These are phyloP conservation scores for Tulasnella calospora DNA, from an alignment of 768 basidiomycete genomes.

Conservation along the genomic window DNA sequence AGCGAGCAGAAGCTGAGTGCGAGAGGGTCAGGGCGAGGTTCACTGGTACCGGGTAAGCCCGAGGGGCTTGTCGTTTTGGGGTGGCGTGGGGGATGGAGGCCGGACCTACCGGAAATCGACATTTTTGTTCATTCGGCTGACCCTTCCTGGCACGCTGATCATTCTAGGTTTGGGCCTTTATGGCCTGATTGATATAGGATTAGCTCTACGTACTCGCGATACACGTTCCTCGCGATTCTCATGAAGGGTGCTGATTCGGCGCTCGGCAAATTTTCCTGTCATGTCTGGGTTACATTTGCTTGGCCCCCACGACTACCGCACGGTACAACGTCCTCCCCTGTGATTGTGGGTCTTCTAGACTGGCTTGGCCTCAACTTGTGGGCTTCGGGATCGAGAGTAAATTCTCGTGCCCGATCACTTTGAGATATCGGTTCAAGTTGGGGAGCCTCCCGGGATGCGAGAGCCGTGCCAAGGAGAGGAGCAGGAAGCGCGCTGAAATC, in stretches of 20 bases:
- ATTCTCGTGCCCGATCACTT: constrained; percentile 60
- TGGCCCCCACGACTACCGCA: constrained; percentile 11
- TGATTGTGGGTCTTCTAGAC: constrained; percentile 46
- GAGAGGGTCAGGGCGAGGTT: constrained; percentile 84
- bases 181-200: constrained; percentile 90
- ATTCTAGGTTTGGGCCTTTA: constrained; percentile 63
- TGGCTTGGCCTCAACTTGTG: constrained; percentile 68
- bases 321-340: not conserved
- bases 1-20: constrained; percentile 86
- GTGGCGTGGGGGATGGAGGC: not conserved
- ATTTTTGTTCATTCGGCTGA: not conserved
- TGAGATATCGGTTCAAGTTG: constrained; percentile 61
- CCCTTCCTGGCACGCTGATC: not conserved
- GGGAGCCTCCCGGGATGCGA: constrained; percentile 68
- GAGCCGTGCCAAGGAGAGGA: constrained; percentile 44
- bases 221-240: not conserved
- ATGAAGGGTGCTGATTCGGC: not conserved
- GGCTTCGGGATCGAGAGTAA: constrained; percentile 96
- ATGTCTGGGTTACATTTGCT: not conserved
- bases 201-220: constrained; percentile 63
- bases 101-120: not conserved
- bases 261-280: not conserved
- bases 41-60: constrained; percentile 72
- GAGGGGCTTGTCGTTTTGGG: not conserved
- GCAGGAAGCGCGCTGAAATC: not conserved